A percentile compares a stretch with the other conserved stretches of the same genome.
phyloP scores from a whole-genome alignment of 2,329 filamentous ascomycete species.

The Harringtonia lauricola region DNA sequence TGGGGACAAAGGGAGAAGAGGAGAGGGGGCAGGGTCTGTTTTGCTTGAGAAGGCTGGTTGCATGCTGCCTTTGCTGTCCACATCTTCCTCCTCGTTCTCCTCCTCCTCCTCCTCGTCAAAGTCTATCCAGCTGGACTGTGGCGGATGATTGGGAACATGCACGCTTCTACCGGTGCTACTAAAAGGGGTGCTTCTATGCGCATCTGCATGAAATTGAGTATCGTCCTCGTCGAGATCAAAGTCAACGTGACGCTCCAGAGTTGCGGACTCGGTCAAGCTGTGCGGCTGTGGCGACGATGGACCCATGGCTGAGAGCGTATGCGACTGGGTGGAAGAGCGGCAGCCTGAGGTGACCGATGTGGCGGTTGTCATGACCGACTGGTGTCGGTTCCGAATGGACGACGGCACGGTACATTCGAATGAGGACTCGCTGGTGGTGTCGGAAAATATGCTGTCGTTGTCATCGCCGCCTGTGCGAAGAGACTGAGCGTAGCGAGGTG shows the following conservation, averaged over 20 bases:
- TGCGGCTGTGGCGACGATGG: background rate
- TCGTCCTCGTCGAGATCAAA: background rate
- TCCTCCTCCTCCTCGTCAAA: constrained; percentile 12
- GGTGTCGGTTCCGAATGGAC: constrained; percentile 21
- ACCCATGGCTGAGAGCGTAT: constrained; percentile 8
- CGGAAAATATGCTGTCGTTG: constrained; percentile 2
- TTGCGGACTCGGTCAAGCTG: background rate
- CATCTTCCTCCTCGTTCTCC: constrained; percentile 2
- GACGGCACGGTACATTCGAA: constrained; percentile 20
- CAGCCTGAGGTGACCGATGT: constrained; percentile 28
- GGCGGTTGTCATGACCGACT: constrained; percentile 27
- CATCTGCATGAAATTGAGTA: too few relatives aligned
- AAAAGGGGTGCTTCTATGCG: too few relatives aligned
- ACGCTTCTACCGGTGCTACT: too few relatives aligned
- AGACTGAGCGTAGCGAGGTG: too few relatives aligned
- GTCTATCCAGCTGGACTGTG: constrained; percentile 15
- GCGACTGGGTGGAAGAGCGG: constrained; percentile 17
- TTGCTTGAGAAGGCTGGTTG: background rate
- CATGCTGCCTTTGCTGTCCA: background rate
- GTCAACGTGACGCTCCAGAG: constrained; percentile 6
- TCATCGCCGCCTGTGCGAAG: constrained; percentile 11
- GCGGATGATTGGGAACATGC: constrained; percentile 1
- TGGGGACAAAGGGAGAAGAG: background rate
- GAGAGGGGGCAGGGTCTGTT: background rate
- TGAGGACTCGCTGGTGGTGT: constrained; percentile 19